Evolutionary conservation across 2,329 filamentous ascomycete species (phyloP), one percentile per base, ranked within the genome.

Genomic region (Scedosporium apiospermum): DNA sequence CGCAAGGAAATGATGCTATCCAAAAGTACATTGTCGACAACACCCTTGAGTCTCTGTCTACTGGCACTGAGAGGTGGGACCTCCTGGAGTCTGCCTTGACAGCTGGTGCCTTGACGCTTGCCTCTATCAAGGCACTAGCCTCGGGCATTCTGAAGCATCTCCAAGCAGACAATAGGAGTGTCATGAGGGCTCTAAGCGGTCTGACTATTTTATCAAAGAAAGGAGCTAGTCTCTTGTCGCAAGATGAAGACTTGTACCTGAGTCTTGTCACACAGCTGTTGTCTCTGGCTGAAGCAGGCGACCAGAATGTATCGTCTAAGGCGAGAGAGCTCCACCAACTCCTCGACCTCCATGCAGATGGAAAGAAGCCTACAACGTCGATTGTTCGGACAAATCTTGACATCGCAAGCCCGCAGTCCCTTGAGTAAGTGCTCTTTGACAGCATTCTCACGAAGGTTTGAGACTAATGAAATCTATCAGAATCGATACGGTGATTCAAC

Each of bases 361-460:
- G 74, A 14, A 76, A 75, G 10, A 71, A 77, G 1, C 79, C 81
- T 2, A 71, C 82, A 16, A 68, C 82, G 26, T 75, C 73, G 6
- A 80, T 87, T 6, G 78, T 87, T 6, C 80, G 83, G 63, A 75
- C 77, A 18, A 85, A 85, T 57, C 74, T 87, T 2, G 80, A 85
- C 62, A 73, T 70, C 9, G 80, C 78, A 1, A 74, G 75, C 0
- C 68, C 76, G 1, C 75, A 78, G 16, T 85, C 83, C 1, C 71
- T 87, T 1, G 76, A 77, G 79, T 83, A 75, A 69, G 79, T 72
- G 6, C 3, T 7, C 60, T 21, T 34, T 12, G 16, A 14, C 0
- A 3, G 6, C 38, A 55, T 14, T 18, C 14, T 58, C 6, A 21
- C 14, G 4, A n/a, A 30, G 4, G 16, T 18, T 5, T 42, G 3